Evolutionary conservation across 352 stramenopile genomes (phyloP).

Genomic region (Globisporangium parvum): DNA sequence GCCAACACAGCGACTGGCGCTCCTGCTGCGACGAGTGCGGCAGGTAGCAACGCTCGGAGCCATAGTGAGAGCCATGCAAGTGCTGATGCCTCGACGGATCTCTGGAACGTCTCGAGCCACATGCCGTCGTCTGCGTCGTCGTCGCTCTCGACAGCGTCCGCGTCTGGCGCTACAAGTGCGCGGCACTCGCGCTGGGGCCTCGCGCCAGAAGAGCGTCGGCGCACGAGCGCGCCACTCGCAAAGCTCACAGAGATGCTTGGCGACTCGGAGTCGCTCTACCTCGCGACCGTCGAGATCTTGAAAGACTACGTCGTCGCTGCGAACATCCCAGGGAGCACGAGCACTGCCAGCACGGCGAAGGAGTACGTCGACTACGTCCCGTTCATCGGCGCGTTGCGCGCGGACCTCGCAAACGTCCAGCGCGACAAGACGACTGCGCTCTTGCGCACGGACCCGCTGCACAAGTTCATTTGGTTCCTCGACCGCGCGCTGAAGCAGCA

Average conservation of each 20-base stretch:
- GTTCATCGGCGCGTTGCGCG: conserved; percentile 74
- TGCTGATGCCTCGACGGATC: conserved; percentile 15
- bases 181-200: conserved; percentile 15
- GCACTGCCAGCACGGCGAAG: conserved; percentile 50
- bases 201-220: conserved; percentile 57
- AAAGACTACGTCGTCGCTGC: conserved; percentile 66
- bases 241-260: conserved; percentile 76
- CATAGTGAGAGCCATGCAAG: conserved; percentile 19
- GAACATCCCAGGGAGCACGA: conserved; percentile 57
- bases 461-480: conserved; percentile 89
- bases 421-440: conserved; percentile 70
- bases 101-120: conserved; percentile 73
- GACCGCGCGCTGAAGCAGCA: conserved; percentile 77
- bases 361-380: conserved; percentile 83
- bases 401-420: conserved; percentile 75
- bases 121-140: conserved; percentile 27
- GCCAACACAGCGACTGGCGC: neutral
- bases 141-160: conserved; percentile 12
- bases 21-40: neutral
- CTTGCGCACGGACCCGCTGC: conserved; percentile 65
- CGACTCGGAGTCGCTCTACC: conserved; percentile 77
- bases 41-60: conserved; percentile 4
- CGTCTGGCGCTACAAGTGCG: conserved; percentile 15
- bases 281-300: conserved; percentile 72
- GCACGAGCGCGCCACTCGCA: conserved; percentile 53